Percentiles rank a stretch among this genome's conserved stretches.
Evolutionary conservation across 805 yeast genomes (phyloP).

Genomic region (Teunomyces pallodes): DNA sequence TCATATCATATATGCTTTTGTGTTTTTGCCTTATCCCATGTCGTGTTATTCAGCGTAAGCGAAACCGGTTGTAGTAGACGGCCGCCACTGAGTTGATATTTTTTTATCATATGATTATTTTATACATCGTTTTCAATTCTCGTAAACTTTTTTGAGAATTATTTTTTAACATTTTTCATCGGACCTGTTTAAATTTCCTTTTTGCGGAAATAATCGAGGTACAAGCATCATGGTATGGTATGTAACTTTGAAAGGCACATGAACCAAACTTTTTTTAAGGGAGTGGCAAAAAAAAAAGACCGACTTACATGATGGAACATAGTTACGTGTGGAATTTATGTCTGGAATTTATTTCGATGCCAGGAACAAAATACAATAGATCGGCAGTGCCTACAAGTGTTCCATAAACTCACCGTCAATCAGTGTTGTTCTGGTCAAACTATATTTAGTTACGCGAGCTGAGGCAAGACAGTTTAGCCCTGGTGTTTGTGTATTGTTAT

Average conservation of each 20-base stretch:
- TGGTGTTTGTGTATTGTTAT: background rate
- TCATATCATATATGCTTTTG: background rate
- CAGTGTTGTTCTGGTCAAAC: background rate
- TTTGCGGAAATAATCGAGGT: conserved; percentile 2
- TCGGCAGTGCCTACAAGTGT: background rate
- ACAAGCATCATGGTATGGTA: background rate
- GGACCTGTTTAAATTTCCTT: background rate
- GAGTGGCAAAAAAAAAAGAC: background rate
- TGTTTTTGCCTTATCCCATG: background rate
- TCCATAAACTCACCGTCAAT: background rate
- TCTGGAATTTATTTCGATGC: background rate
- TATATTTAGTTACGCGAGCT: background rate
- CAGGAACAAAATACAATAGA: background rate
- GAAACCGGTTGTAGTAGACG: background rate
- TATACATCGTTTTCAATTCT: background rate
- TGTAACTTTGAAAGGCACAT: background rate
- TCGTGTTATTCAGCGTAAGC: background rate
- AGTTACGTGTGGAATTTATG: background rate
- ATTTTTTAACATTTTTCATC: background rate
- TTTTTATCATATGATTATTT: background rate
- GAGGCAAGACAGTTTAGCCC: background rate
- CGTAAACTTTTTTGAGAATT: background rate
- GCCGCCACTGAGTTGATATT: background rate
- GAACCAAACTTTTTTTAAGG: background rate
- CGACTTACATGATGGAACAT: background rate